Conservation (phyloP, 176 grass and related monocot species). For the Pontederia paniculata region DNA sequence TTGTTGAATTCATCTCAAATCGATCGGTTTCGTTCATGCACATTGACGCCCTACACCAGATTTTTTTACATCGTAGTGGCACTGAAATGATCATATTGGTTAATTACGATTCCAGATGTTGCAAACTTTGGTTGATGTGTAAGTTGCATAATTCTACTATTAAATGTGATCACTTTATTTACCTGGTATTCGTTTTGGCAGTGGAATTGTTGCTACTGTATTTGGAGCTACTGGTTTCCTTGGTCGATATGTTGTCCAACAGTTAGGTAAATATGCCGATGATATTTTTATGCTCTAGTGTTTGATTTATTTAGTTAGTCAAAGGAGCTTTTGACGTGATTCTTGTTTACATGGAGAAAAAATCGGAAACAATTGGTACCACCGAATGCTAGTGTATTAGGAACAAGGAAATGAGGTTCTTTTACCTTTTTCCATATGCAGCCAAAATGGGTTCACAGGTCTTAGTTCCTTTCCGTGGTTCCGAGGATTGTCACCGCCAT, state of each 20-base stretch:
- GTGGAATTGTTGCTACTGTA: constrained; percentile 91
- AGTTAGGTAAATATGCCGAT: constrained; percentile 57
- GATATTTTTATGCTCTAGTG: neutral
- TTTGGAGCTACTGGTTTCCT: constrained; percentile 99
- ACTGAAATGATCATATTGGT: too few species aligned
- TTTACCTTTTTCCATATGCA: constrained; percentile 27
- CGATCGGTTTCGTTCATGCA: too few species aligned
- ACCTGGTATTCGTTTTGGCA: constrained; percentile 8
- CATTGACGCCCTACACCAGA: too few species aligned
- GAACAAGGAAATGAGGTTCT: neutral
- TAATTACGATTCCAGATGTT: neutral
- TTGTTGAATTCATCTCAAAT: too few species aligned
- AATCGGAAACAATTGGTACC: too few species aligned
- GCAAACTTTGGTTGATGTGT: neutral
- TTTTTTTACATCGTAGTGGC: too few species aligned
- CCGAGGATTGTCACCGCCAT: constrained; percentile 82
- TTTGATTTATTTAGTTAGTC: neutral
- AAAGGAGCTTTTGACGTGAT: too few species aligned
- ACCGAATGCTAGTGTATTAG: too few species aligned
- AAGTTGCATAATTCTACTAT: neutral
- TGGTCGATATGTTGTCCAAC: constrained; percentile 83
- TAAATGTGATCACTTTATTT: constrained; percentile 7
- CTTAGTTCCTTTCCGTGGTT: constrained; percentile 88
- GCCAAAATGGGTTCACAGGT: constrained; percentile 97
- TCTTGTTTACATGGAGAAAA: too few species aligned